Conservation (phyloP, 2,329 filamentous ascomycete genomes). For the Phaeosphaeriaceae sp. region DNA sequence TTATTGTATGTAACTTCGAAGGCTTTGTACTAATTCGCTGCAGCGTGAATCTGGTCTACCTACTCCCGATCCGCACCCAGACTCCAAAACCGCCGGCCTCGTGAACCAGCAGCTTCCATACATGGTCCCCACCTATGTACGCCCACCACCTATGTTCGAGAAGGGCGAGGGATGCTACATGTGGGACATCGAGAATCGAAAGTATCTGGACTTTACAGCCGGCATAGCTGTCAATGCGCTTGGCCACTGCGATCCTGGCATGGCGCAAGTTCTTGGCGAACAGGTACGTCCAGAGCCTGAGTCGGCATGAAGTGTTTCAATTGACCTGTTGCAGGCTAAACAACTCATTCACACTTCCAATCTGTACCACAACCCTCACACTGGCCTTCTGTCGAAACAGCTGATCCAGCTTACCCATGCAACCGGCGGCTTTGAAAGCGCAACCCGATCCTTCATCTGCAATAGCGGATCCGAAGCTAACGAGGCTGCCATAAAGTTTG, state of each 20-base stretch:
- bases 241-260: slow-evolving; percentile 85
- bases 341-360: slow-evolving; percentile 92
- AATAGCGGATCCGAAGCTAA: slow-evolving; percentile 98
- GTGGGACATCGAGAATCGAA: slow-evolving; percentile 87
- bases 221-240: slow-evolving; percentile 95
- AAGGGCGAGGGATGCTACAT: slow-evolving; percentile 86
- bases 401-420: slow-evolving; percentile 82
- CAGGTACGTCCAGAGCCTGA: slow-evolving; percentile 64
- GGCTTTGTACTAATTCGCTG: slow-evolving; percentile 11
- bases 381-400: slow-evolving; percentile 83
- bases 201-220: slow-evolving; percentile 92
- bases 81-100: slow-evolving; percentile 77
- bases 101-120: slow-evolving; percentile 79
- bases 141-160: slow-evolving; percentile 87
- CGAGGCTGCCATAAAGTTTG: slow-evolving; percentile 96
- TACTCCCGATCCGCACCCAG: slow-evolving; percentile 74
- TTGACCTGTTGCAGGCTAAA: slow-evolving; percentile 52
- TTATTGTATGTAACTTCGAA: background rate
- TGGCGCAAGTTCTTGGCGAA: slow-evolving; percentile 76
- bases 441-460: slow-evolving; percentile 84
- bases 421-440: slow-evolving; percentile 82
- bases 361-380: slow-evolving; percentile 97
- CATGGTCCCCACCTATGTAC: slow-evolving; percentile 96
- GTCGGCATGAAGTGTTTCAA: background rate
- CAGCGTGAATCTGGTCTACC: slow-evolving; percentile 55